These are phyloP conservation scores for Nannochloris sp. DNA, from an alignment of 139 green algal species.

Conservation along the genomic window DNA sequence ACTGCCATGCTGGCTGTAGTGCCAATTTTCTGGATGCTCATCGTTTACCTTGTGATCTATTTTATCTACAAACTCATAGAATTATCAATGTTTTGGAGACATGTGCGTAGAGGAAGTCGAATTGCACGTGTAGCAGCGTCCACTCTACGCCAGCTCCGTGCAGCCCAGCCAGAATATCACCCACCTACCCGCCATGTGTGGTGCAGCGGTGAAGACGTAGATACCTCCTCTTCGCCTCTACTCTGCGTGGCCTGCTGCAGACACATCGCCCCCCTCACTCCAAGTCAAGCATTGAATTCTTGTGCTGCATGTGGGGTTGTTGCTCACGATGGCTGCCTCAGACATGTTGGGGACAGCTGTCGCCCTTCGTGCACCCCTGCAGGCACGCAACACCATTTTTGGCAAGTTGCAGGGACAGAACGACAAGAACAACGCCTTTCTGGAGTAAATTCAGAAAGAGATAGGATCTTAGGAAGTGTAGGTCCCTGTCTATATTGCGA, in stretches of 20 bases:
- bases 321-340: slow-evolving; percentile 46
- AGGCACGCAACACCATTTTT: slow-evolving; percentile 19
- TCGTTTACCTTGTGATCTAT: background rate
- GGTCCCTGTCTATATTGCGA: slow-evolving; percentile 50
- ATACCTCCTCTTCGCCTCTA: slow-evolving; percentile 8
- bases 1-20: too few species aligned
- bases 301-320: slow-evolving; percentile 54
- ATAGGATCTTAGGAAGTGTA: background rate
- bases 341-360: slow-evolving; percentile 13
- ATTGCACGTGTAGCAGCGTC: background rate
- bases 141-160: background rate
- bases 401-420: slow-evolving; percentile 9
- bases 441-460: slow-evolving; percentile 1
- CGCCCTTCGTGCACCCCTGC: slow-evolving; percentile 25
- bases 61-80: background rate
- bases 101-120: background rate
- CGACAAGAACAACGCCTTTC: background rate
- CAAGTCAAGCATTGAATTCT: slow-evolving; percentile 16
- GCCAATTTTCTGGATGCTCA: slow-evolving; percentile 6
- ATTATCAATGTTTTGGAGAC: background rate
- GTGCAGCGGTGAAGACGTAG: background rate
- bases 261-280: slow-evolving; percentile 1
- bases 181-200: background rate
- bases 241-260: slow-evolving; percentile 33
- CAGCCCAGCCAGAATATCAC: background rate